Evolutionary conservation across 208 protist species (phyloP).

Genomic region (Crithidia thermophila): DNA sequence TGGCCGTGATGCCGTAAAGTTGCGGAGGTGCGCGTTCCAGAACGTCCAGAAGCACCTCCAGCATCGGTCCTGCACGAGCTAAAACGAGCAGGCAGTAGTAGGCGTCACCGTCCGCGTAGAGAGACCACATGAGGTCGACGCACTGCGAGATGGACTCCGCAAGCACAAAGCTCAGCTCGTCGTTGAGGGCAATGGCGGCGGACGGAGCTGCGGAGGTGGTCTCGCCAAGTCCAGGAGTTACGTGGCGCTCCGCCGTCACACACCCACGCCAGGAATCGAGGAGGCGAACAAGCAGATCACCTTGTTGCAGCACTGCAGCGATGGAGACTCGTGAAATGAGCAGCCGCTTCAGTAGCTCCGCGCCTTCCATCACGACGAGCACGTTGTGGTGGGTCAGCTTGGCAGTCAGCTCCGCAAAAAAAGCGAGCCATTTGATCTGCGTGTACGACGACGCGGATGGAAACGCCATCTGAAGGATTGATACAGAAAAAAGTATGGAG

Average conservation of each 20-base stretch:
- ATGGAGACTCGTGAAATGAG: slow-evolving; percentile 76
- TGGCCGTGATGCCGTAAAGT: slow-evolving; percentile 62
- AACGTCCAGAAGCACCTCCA: slow-evolving; percentile 55
- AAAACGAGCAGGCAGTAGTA: slow-evolving; percentile 80
- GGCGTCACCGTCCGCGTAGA: slow-evolving; percentile 63
- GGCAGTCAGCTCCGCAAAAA: slow-evolving; percentile 86
- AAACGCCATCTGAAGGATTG: slow-evolving; percentile 50
- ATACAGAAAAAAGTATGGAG: background rate
- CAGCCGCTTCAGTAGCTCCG: slow-evolving; percentile 70
- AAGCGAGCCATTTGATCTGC: slow-evolving; percentile 79
- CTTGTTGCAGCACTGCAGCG: slow-evolving; percentile 78
- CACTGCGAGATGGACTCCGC: slow-evolving; percentile 68
- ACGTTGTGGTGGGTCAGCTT: slow-evolving; percentile 86
- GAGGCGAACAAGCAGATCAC: slow-evolving; percentile 56
- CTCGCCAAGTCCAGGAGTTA: background rate
- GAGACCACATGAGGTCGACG: slow-evolving; percentile 72
- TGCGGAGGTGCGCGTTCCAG: slow-evolving; percentile 52
- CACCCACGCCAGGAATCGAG: slow-evolving; percentile 61
- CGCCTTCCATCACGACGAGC: slow-evolving; percentile 77
- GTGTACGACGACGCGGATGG: slow-evolving; percentile 56
- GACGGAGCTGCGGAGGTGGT: background rate
- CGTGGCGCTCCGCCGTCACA: slow-evolving; percentile 28
- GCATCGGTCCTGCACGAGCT: slow-evolving; percentile 53
- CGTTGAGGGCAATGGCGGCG: slow-evolving; percentile 33
- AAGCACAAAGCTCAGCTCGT: slow-evolving; percentile 63